Conservation (phyloP, 306 rosid species). For the Sophora flavescens region DNA sequence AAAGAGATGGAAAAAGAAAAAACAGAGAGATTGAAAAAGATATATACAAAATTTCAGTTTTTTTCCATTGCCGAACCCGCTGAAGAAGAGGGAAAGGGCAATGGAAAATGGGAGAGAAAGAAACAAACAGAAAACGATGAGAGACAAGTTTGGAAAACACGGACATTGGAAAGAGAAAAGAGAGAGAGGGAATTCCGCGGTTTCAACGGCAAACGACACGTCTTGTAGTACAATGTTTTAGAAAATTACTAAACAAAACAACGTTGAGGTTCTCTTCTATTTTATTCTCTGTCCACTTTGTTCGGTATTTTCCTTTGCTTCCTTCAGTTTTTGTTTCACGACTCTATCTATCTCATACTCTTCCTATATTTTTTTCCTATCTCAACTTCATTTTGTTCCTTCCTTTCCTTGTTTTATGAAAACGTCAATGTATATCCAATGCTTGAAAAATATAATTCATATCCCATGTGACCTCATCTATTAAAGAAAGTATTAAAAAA, state of each 20-base stretch:
- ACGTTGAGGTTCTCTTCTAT: not conserved
- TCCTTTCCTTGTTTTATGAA: not conserved
- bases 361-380: not conserved
- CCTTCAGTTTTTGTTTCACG: not conserved
- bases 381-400: not conserved
- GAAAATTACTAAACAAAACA: slow-evolving; percentile 34
- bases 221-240: not conserved
- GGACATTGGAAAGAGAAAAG: not conserved
- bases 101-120: not conserved
- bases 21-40: not conserved
- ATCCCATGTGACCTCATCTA: no score
- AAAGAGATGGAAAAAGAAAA: not conserved
- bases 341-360: not conserved
- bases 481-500: no score
- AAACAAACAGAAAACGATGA: not conserved
- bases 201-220: slow-evolving; percentile 53
- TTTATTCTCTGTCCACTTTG: not conserved
- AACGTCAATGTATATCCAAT: no score
- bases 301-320: no score
- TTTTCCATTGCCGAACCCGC: slow-evolving; percentile 45
- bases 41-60: not conserved
- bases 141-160: slow-evolving; percentile 7
- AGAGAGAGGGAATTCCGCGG: slow-evolving; percentile 49
- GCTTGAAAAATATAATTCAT: no score
- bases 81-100: slow-evolving; percentile 42